phyloP scores from a whole-genome alignment of 176 grass and related monocot species.

The Neostapfia colusana region DNA sequence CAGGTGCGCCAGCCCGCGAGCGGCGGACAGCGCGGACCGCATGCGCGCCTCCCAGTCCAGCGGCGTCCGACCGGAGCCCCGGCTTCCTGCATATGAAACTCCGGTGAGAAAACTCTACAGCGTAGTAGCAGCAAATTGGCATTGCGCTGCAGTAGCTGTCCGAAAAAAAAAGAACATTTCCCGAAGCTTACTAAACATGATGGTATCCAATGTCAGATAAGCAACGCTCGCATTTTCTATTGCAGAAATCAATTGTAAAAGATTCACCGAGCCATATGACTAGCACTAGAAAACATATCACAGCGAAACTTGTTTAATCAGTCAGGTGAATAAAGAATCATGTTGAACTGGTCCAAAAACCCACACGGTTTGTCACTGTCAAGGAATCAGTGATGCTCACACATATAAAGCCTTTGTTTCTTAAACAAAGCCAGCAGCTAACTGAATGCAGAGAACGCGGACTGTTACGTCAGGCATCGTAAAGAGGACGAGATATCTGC shows the following conservation, averaged over 20 bases:
- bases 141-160: background rate
- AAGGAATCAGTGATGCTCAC: constrained; percentile 7
- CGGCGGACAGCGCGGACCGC: constrained; percentile 65
- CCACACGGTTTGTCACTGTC: constrained; percentile 23
- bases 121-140: background rate
- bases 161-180: background rate
- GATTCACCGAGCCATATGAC: constrained; percentile 5
- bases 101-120: constrained; percentile 24
- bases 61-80: constrained; percentile 72
- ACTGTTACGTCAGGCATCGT: constrained; percentile 13
- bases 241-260: background rate
- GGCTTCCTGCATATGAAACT: constrained; percentile 57
- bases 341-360: constrained; percentile 19
- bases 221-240: background rate
- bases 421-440: constrained; percentile 26
- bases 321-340: background rate
- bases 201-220: background rate
- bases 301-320: background rate
- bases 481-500: constrained; percentile 17
- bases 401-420: background rate
- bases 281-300: background rate
- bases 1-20: constrained; percentile 73
- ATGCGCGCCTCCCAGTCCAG: constrained; percentile 93
- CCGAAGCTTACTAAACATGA: background rate
- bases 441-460: constrained; percentile 18